Evolutionary conservation across 2,329 filamentous ascomycete genomes (phyloP).

Genomic region (Exophiala calicioides): DNA sequence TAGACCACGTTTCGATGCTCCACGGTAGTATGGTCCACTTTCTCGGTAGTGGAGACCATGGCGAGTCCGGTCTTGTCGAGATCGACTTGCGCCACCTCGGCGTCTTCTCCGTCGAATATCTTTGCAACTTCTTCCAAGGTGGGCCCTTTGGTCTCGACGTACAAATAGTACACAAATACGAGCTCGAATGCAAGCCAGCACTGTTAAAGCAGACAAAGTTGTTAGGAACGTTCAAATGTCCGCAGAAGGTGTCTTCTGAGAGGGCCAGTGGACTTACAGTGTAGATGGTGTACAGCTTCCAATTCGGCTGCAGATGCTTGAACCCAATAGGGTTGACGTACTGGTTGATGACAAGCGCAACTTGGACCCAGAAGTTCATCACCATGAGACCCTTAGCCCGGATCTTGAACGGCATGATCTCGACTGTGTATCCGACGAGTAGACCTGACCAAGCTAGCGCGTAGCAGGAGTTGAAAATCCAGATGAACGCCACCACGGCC

Average conservation of each 20-base stretch:
- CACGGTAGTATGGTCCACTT: constrained; percentile 10
- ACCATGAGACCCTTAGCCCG: constrained; percentile 46
- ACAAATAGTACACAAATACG: constrained; percentile 55
- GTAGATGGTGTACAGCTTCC: constrained; percentile 26
- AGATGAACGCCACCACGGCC: constrained; percentile 42
- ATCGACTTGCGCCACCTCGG: constrained; percentile 56
- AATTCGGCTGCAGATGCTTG: constrained; percentile 19
- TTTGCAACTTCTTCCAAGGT: constrained; percentile 70
- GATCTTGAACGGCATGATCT: constrained; percentile 53
- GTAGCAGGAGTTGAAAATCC: constrained; percentile 46
- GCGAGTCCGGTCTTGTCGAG: constrained; percentile 46
- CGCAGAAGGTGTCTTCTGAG: no score
- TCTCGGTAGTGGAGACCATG: constrained; percentile 11
- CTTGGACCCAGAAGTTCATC: constrained; percentile 25
- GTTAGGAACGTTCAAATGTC: no score
- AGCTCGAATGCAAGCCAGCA: constrained; percentile 41
- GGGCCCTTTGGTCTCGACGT: constrained; percentile 61
- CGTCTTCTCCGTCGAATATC: constrained; percentile 68
- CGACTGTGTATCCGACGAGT: constrained; percentile 45
- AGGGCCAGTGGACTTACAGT: constrained; percentile 20
- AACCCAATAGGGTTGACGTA: constrained; percentile 24
- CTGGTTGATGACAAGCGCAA: constrained; percentile 21
- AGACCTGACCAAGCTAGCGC: constrained; percentile 41
- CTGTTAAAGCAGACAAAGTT: background rate
- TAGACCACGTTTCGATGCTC: constrained; percentile 15